Percentiles rank a stretch among this genome's conserved stretches.
Conservation (phyloP, 2,329 filamentous ascomycete species). For the Colletotrichum agaves region DNA sequence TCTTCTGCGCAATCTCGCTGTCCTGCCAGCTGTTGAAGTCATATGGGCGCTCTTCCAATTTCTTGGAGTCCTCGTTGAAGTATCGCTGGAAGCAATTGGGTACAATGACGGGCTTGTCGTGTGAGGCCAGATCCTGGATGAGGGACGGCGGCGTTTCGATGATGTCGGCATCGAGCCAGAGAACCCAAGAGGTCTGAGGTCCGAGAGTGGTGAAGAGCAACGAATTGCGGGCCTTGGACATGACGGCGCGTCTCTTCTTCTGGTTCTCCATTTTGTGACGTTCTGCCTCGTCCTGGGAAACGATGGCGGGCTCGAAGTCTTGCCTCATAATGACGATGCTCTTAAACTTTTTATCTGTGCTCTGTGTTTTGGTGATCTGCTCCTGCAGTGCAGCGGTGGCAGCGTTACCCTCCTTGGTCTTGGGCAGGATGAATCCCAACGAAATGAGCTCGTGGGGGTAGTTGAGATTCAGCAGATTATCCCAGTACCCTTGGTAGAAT, state of each 20-base stretch:
- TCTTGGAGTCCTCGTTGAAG: conserved; percentile 74
- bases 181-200: conserved; percentile 91
- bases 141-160: conserved; percentile 85
- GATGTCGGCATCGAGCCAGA: conserved; percentile 95
- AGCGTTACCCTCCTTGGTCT: conserved; percentile 89
- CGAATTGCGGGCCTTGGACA: conserved; percentile 94
- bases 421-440: conserved; percentile 94
- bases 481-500: conserved; percentile 96
- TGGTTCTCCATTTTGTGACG: conserved; percentile 93
- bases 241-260: conserved; percentile 84
- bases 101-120: conserved; percentile 91
- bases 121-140: conserved; percentile 89
- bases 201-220: conserved; percentile 95
- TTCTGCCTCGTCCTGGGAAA: conserved; percentile 86
- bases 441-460: conserved; percentile 97
- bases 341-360: conserved; percentile 84
- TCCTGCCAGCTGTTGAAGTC: conserved; percentile 99
- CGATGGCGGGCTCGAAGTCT: conserved; percentile 86
- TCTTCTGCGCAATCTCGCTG: conserved; percentile 78
- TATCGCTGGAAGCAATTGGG: conserved; percentile 96
- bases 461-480: conserved; percentile 83
- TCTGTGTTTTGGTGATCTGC: conserved; percentile 87
- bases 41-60: conserved; percentile 83
- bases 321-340: conserved; percentile 94
- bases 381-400: conserved; percentile 86